phyloP scores from a whole-genome alignment of 345 rosid species.

The Limnanthes douglasii region DNA sequence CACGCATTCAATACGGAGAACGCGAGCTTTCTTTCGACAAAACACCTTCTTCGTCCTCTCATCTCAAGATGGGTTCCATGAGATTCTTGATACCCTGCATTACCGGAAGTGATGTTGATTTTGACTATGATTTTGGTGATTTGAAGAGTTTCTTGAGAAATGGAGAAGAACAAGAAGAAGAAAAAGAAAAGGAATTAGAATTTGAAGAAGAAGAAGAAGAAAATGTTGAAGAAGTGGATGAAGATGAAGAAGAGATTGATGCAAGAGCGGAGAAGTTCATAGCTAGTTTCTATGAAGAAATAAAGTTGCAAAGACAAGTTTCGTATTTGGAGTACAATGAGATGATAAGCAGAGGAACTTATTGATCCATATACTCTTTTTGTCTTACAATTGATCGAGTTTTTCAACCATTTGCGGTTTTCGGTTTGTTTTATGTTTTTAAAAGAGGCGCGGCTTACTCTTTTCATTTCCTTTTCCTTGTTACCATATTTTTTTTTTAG shows the following conservation, averaged over 20 bases:
- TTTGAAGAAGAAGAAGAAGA: conserved; percentile 8
- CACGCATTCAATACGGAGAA: conserved; percentile 28
- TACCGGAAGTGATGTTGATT: conserved; percentile 20
- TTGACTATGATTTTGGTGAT: conserved; percentile 30
- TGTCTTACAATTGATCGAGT: no score
- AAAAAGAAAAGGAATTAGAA: no score
- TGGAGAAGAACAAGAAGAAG: no score
- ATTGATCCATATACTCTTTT: no score
- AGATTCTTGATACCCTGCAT: conserved; percentile 66
- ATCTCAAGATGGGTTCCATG: conserved; percentile 47
- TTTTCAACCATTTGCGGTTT: no score
- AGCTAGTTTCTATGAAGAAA: conserved; percentile 51
- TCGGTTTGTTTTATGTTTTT: no score
- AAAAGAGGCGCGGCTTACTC: no score
- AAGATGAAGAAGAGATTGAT: conserved; percentile 61
- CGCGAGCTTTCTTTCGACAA: conserved; percentile 76
- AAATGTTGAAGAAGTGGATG: conserved; percentile 11
- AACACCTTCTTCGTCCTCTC: conserved; percentile 66
- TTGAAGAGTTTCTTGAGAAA: no score
- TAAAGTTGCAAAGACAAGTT: conserved; percentile 77
- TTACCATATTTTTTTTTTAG: no score
- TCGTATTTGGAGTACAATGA: conserved; percentile 41
- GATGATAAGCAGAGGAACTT: no score
- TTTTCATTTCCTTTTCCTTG: no score
- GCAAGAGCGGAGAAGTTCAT: conserved; percentile 79